Conservation (phyloP, 2,329 filamentous ascomycete genomes). For the Ilyonectria destructans region DNA sequence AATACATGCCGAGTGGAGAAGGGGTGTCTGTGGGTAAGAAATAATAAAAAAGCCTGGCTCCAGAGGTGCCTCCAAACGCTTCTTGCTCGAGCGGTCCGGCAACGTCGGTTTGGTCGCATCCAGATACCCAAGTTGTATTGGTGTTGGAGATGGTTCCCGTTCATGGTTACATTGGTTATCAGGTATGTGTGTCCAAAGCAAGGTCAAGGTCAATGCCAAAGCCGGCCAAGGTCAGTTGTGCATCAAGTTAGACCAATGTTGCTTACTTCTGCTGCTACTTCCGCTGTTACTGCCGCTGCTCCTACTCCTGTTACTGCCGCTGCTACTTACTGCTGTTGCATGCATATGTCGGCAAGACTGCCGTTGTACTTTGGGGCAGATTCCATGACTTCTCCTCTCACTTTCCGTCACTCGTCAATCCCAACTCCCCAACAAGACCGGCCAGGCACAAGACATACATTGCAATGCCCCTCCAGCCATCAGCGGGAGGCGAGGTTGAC, state of each 20-base stretch:
- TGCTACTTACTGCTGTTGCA: neutral
- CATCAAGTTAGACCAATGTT: neutral
- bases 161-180: neutral
- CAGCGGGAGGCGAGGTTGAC: conserved; percentile 11
- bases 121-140: neutral
- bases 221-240: neutral
- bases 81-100: neutral
- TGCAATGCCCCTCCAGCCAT: neutral
- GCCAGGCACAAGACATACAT: neutral
- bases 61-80: neutral
- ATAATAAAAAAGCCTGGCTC: neutral
- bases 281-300: neutral
- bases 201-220: conserved; percentile 5
- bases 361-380: neutral
- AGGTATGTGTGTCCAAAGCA: neutral
- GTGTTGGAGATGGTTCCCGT: neutral
- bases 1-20: conserved; percentile 13
- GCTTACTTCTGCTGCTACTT: neutral
- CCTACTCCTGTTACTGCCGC: neutral
- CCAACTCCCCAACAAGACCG: neutral
- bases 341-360: neutral
- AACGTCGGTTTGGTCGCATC: neutral
- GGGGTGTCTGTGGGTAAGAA: conserved; percentile 2
- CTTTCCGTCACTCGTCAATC: neutral
- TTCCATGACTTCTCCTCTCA: neutral